Conservation (phyloP, 495 filamentous ascomycete genomes). For the Penicillium nucicola region DNA sequence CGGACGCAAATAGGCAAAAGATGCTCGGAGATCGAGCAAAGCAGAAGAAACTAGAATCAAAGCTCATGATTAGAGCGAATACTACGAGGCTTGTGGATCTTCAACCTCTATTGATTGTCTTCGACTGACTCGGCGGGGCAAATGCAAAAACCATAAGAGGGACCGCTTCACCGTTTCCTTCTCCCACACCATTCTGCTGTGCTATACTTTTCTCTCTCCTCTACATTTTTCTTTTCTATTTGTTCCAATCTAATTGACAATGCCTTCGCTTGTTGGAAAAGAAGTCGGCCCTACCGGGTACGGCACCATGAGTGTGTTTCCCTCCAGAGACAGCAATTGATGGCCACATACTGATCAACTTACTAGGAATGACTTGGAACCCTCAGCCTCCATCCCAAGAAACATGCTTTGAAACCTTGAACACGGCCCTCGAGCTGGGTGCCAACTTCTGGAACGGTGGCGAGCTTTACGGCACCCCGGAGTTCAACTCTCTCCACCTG, state of each 20-base stretch:
- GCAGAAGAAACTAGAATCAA: no score
- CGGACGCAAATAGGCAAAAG: not conserved
- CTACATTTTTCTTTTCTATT: not conserved
- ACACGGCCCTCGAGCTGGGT: slow-evolving; percentile 60
- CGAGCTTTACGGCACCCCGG: slow-evolving; percentile 72
- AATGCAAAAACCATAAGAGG: not conserved
- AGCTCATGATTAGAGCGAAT: not conserved
- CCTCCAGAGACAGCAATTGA: not conserved
- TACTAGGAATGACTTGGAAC: slow-evolving; percentile 72
- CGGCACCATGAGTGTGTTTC: slow-evolving; percentile 43
- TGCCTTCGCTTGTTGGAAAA: slow-evolving; percentile 42
- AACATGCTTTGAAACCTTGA: slow-evolving; percentile 65
- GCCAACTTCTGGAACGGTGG: slow-evolving; percentile 79
- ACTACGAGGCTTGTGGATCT: not conserved
- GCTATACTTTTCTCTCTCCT: not conserved
- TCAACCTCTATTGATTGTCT: not conserved
- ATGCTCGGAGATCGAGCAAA: not conserved
- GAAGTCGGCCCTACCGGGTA: slow-evolving; percentile 46
- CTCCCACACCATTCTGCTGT: not conserved
- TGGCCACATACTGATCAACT: not conserved
- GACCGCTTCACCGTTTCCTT: not conserved
- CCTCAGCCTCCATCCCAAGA: slow-evolving; percentile 52
- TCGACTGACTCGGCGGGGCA: not conserved
- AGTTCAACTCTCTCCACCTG: slow-evolving; percentile 61
- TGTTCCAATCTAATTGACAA: slow-evolving; percentile 10